These are phyloP conservation scores for Apiospora sp. DNA, from an alignment of 2,329 filamentous ascomycete species.

Conservation along the genomic window DNA sequence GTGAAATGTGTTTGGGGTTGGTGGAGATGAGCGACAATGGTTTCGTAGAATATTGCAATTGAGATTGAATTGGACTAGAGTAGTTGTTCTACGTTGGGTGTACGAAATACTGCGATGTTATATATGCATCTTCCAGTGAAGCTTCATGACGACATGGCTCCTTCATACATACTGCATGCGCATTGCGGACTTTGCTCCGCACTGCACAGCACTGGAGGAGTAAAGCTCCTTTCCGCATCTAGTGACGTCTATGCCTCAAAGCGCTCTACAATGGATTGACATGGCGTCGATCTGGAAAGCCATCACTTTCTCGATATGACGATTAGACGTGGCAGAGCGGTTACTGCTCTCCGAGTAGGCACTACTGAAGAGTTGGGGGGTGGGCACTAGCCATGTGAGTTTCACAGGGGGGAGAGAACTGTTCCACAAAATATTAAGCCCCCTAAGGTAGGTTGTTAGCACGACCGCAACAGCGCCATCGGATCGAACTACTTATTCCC, in stretches of 20 bases:
- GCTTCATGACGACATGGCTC: conserved; percentile 16
- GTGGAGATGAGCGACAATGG: neutral
- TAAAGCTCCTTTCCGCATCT: neutral
- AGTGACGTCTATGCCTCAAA: neutral
- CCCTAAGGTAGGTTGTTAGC: neutral
- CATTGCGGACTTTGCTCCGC: conserved; percentile 7
- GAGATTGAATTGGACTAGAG: neutral
- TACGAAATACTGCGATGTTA: neutral
- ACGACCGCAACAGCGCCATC: neutral
- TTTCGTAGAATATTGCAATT: neutral
- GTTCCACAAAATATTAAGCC: neutral
- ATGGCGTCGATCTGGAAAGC: neutral
- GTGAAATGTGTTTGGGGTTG: no score
- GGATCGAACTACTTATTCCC: no score
- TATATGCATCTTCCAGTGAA: neutral
- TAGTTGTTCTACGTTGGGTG: neutral
- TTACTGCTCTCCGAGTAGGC: neutral
- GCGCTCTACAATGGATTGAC: neutral
- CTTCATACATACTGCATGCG: neutral
- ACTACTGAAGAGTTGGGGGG: neutral
- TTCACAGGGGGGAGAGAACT: neutral
- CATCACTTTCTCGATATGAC: neutral
- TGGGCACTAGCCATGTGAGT: conserved; percentile 11
- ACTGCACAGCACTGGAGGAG: neutral
- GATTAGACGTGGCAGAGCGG: neutral